A percentile compares a stretch with the other conserved stretches of the same genome.
Conservation (phyloP, 1,284 basidiomycete species). For the Gomphus sp. region DNA sequence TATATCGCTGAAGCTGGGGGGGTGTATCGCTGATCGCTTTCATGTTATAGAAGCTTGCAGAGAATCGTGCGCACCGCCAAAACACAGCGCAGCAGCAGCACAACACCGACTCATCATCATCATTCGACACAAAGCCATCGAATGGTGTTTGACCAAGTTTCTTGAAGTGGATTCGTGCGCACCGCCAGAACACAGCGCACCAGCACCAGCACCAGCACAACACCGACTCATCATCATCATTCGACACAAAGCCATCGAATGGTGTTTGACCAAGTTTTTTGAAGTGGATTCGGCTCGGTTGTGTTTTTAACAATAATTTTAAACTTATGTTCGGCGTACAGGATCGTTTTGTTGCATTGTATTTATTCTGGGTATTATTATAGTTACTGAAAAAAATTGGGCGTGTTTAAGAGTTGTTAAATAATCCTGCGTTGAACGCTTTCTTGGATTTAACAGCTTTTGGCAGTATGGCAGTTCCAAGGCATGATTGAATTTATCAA, state of each 20-base stretch:
- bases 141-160: not conserved
- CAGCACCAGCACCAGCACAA: constrained; percentile 24
- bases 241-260: not conserved
- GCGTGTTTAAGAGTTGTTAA: no score
- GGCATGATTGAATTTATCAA: no score
- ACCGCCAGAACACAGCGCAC: constrained; percentile 37
- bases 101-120: not conserved
- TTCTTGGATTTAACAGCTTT: no score
- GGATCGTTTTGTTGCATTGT: no score
- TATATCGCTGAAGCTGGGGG: no score
- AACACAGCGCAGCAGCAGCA: constrained; percentile 28
- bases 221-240: not conserved
- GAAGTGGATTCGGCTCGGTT: no score
- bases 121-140: not conserved
- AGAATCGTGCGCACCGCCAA: constrained; percentile 47
- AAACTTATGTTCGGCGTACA: no score
- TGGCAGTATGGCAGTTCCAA: no score
- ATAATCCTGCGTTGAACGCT: no score
- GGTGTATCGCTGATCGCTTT: not conserved
- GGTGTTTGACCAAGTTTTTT: not conserved
- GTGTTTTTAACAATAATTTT: no score
- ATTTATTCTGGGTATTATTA: no score
- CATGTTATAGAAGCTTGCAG: constrained; percentile 49
- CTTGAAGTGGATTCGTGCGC: constrained; percentile 41
- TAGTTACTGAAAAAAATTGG: no score